Evolutionary conservation across 2,329 filamentous ascomycete genomes (phyloP), one percentile per base, ranked within the genome.

Genomic region (Gaeumannomyces sp.): DNA sequence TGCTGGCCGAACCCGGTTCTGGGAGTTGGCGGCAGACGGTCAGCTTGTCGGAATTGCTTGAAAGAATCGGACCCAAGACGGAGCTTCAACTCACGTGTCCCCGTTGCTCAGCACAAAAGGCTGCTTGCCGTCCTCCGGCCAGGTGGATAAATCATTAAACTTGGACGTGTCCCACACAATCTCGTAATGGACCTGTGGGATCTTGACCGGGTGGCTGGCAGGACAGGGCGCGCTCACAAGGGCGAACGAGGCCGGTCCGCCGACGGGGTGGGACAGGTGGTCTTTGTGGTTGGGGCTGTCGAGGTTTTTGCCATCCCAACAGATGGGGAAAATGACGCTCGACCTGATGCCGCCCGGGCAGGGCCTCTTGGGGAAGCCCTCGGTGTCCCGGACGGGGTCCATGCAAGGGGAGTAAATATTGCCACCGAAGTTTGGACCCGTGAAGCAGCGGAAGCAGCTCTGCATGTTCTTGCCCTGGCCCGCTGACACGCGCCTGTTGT

Each of bases 241-340:
- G 4, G 74, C 72, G 65, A 77, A 76, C 25, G 73, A 73, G 65
- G 82, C 77, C 16, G 77, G 75, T 1, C 75, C 77, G 59, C 60
- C 73, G 62, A 66, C 73, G 64, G 78, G 76, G 64, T 80, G 80
- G 0, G 80, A 72, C 45, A 80, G 74, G 64, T 80, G 78, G 64
- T 73, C 73, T 66, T 76, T 74, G 64, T 81, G 79, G 66, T 80
- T 76, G 0, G 74, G 73, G 0, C 73, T 75, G 65, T 81, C 78
- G 6, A 80, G 72, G 63, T 79, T 80, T 66, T 77, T 75, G 35
- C 79, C 78, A 61, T 80, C 78, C 78, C 78, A 80, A 72, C 79
- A 80, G 27, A 76, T 77, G 1, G 78, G 78, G 68, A 80, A 81
- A 4, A 75, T 76, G 31, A 80, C 73, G 31, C 78, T 80, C 6